Evolutionary conservation across 139 green algal genomes (phyloP).

Genomic region (Chlorella sp.): DNA sequence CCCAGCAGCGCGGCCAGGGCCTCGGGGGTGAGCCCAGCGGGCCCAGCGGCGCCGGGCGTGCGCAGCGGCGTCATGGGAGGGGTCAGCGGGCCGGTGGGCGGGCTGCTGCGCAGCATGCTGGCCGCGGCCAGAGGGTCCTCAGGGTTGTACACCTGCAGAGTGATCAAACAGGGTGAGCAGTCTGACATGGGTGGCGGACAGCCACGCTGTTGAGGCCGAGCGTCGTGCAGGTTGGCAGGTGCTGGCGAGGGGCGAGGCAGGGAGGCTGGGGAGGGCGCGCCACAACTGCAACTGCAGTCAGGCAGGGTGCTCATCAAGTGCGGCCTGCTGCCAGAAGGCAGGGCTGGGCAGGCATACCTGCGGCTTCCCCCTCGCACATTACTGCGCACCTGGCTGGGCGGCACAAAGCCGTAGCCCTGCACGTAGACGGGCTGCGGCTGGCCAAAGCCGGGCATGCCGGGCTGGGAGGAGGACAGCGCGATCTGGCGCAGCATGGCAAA

Average conservation of each 20-base stretch:
- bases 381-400: conserved; percentile 56
- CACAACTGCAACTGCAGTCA: no score
- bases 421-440: conserved; percentile 49
- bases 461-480: conserved; percentile 28
- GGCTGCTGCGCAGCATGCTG: conserved; percentile 32
- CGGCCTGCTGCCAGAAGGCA: no score
- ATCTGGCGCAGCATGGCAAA: conserved; percentile 69
- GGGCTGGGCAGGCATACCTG: no score
- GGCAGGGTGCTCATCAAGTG: no score
- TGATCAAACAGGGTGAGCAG: no score
- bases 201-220: no score
- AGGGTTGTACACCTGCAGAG: conserved; percentile 39
- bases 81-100: conserved; percentile 38
- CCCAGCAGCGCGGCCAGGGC: conserved; percentile 28
- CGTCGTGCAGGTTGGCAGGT: no score
- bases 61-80: conserved; percentile 46
- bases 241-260: no score
- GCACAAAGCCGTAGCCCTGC: conserved; percentile 67
- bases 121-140: conserved; percentile 30
- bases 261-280: no score
- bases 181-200: no score
- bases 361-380: no score
- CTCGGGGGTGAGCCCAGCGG: conserved; percentile 18
- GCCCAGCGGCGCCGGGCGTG: neutral
- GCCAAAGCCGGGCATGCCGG: conserved; percentile 17